Conservation (phyloP, 208 protist species). For the Acanthamoeba comandoni region DNA sequence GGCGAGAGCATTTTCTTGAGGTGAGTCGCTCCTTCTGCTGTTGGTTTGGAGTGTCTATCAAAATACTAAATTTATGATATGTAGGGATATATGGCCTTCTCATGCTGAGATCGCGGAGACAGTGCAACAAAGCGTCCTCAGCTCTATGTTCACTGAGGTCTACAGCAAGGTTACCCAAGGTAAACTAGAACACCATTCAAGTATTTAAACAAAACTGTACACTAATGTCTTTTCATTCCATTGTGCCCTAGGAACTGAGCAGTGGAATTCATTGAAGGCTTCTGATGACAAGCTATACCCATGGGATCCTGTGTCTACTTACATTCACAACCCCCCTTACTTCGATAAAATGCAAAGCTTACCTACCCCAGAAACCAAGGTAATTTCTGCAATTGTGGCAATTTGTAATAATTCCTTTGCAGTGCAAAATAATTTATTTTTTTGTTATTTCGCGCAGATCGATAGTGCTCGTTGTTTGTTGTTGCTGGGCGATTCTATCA, state of each 20-base stretch:
- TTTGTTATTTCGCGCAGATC: slow-evolving; percentile 79
- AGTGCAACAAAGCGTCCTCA: slow-evolving; percentile 91
- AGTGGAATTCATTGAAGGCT: slow-evolving; percentile 93
- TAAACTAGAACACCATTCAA: slow-evolving; percentile 58
- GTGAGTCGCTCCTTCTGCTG: neutral
- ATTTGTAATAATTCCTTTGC: neutral
- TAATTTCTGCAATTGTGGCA: too few species aligned
- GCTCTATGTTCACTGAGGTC: slow-evolving; percentile 92
- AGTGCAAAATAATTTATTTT: neutral
- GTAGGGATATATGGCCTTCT: slow-evolving; percentile 95
- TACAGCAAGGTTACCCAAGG: slow-evolving; percentile 92
- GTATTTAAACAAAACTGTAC: neutral
- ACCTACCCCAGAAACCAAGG: slow-evolving; percentile 23
- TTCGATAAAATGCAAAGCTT: slow-evolving; percentile 89
- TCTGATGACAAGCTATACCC: slow-evolving; percentile 91
- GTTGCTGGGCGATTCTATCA: slow-evolving; percentile 95
- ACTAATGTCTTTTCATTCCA: neutral
- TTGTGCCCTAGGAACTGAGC: slow-evolving; percentile 82
- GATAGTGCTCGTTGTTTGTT: slow-evolving; percentile 91
- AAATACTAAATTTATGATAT: neutral
- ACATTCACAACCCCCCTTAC: slow-evolving; percentile 96
- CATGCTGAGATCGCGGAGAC: slow-evolving; percentile 91
- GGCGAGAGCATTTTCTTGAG: slow-evolving; percentile 94
- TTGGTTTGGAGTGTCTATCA: slow-evolving; percentile 6
- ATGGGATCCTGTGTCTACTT: slow-evolving; percentile 95